phyloP scores from a whole-genome alignment of 768 basidiomycete species.

The Auriscalpium vulgare region DNA sequence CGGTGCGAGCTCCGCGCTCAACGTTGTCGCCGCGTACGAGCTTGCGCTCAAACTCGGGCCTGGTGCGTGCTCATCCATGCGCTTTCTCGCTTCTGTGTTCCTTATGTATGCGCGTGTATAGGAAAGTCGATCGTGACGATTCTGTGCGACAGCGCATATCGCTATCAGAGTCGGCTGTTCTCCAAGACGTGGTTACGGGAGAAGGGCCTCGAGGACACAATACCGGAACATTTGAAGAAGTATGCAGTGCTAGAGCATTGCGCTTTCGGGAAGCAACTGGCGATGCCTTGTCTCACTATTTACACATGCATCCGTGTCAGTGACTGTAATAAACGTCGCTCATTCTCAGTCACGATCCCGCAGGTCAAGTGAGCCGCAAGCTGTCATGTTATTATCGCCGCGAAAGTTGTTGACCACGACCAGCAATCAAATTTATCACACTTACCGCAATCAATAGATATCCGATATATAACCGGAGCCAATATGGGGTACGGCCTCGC shows the following conservation, averaged over 20 bases:
- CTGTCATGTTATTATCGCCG: no score
- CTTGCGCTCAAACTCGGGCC: conserved; percentile 79
- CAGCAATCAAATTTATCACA: no score
- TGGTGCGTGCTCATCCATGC: conserved; percentile 35
- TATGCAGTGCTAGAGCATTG: conserved; percentile 61
- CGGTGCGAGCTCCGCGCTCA: conserved; percentile 89
- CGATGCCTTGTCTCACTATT: no score
- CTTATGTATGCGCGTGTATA: conserved; percentile 20
- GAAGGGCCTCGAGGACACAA: conserved; percentile 69
- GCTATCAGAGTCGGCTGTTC: conserved; percentile 95
- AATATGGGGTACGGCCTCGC: no score
- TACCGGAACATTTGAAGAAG: conserved; percentile 80
- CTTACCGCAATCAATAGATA: no score
- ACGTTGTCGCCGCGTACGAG: conserved; percentile 90
- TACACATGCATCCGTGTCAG: no score
- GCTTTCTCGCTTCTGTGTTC: background rate
- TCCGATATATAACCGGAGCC: no score
- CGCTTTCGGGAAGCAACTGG: background rate
- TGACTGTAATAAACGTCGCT: no score
- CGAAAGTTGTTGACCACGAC: no score
- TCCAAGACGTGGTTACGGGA: conserved; percentile 85
- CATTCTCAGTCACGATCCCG: no score
- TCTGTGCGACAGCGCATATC: conserved; percentile 91
- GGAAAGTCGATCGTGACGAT: conserved; percentile 84
- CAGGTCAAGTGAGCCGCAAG: no score